phyloP scores from a whole-genome alignment of 768 basidiomycete genomes.

The Hypholoma fasciculare region DNA sequence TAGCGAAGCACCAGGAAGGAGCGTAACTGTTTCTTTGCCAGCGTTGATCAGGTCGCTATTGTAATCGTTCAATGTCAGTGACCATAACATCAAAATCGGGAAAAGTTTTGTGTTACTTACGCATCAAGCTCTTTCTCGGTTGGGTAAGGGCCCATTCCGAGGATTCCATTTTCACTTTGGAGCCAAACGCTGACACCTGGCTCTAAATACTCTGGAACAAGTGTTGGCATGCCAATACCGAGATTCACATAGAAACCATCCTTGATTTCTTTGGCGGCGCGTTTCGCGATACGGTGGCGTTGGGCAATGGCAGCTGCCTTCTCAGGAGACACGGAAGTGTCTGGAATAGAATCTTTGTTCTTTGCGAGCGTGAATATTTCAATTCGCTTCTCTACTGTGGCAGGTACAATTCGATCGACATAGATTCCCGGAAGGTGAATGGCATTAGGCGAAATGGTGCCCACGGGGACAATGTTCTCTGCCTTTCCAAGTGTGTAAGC shows the following conservation, averaged over 20 bases:
- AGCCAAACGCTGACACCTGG: slow-evolving; percentile 81
- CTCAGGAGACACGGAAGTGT: slow-evolving; percentile 39
- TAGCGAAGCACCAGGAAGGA: slow-evolving; percentile 87
- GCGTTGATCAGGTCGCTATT: slow-evolving; percentile 89
- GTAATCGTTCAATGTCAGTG: background rate
- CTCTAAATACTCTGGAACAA: slow-evolving; percentile 78
- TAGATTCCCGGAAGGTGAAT: slow-evolving; percentile 87
- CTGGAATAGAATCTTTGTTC: slow-evolving; percentile 29
- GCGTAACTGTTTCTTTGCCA: slow-evolving; percentile 92
- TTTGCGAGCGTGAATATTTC: slow-evolving; percentile 73
- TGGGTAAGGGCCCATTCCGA: slow-evolving; percentile 91
- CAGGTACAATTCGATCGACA: slow-evolving; percentile 84
- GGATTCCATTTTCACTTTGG: slow-evolving; percentile 89
- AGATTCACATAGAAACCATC: slow-evolving; percentile 89
- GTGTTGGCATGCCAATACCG: slow-evolving; percentile 90
- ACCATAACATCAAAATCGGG: background rate
- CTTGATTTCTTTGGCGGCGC: slow-evolving; percentile 87
- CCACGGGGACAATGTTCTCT: slow-evolving; percentile 85
- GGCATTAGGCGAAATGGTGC: slow-evolving; percentile 76
- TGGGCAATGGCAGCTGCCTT: slow-evolving; percentile 53
- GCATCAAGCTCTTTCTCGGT: slow-evolving; percentile 77
- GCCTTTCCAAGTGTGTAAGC: slow-evolving; percentile 46
- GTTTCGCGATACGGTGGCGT: slow-evolving; percentile 76
- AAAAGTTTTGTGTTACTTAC: slow-evolving; percentile 42
- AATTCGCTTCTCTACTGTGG: slow-evolving; percentile 75